Conservation (phyloP, 2,329 filamentous ascomycete genomes). For the Beauveria brongniartii region DNA sequence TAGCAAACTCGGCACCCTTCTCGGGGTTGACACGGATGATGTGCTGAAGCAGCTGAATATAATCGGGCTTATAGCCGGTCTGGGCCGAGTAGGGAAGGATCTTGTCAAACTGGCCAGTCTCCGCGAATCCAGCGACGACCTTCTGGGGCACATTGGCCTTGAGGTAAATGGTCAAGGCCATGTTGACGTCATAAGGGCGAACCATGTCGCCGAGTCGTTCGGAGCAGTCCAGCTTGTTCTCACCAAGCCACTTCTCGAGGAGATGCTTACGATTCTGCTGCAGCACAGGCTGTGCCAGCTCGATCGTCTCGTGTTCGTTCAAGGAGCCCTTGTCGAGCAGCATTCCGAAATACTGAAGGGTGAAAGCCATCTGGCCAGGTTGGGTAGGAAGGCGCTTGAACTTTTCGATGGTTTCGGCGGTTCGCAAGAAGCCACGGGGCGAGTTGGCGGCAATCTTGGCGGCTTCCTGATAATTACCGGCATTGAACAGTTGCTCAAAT, state of each 20-base stretch:
- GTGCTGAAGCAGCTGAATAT: slow-evolving; percentile 83
- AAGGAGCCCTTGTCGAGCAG: slow-evolving; percentile 89
- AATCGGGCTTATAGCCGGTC: slow-evolving; percentile 88
- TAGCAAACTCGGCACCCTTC: slow-evolving; percentile 90
- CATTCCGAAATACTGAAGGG: slow-evolving; percentile 96
- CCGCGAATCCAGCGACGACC: slow-evolving; percentile 88
- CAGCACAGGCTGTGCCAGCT: slow-evolving; percentile 86
- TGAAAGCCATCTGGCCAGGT: slow-evolving; percentile 82
- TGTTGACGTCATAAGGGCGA: slow-evolving; percentile 76
- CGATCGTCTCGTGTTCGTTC: slow-evolving; percentile 88
- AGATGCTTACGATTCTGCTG: slow-evolving; percentile 91
- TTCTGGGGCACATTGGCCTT: slow-evolving; percentile 88
- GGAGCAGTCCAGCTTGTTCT: slow-evolving; percentile 91
- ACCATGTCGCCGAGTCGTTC: slow-evolving; percentile 95
- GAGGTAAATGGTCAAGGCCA: slow-evolving; percentile 83
- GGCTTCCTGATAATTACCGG: slow-evolving; percentile 76
- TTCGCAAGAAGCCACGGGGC: slow-evolving; percentile 88
- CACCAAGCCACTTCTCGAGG: slow-evolving; percentile 95
- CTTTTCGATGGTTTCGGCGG: slow-evolving; percentile 87
- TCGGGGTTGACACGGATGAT: slow-evolving; percentile 87
- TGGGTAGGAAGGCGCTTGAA: slow-evolving; percentile 82
- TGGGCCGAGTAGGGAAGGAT: slow-evolving; percentile 86
- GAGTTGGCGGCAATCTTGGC: slow-evolving; percentile 97
- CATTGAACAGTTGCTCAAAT: slow-evolving; percentile 78
- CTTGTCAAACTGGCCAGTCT: slow-evolving; percentile 94